phyloP scores from a whole-genome alignment of 768 basidiomycete genomes.

The Harrya chromipes region DNA sequence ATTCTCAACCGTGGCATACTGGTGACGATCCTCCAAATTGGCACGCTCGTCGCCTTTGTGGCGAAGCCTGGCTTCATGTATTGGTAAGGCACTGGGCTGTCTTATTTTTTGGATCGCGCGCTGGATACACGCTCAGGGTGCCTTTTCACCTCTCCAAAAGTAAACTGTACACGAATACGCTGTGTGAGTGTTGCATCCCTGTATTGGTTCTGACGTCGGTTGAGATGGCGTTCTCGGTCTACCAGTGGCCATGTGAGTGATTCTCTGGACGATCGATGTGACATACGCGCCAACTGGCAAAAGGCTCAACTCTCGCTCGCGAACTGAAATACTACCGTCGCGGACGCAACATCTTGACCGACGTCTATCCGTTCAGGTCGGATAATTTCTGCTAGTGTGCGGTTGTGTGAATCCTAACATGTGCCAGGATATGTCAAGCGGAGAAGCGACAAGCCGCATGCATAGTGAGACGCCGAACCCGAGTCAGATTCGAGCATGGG shows the following conservation, averaged over 20 bases:
- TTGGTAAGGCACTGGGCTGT: too few relatives aligned
- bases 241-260: conserved; percentile 4
- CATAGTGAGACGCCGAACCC: neutral
- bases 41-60: neutral
- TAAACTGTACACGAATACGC: neutral
- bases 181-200: neutral
- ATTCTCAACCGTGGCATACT: conserved; percentile 1
- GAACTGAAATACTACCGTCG: neutral
- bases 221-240: neutral
- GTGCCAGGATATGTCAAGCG: neutral
- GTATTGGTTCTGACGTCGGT: neutral
- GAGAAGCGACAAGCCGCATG: neutral
- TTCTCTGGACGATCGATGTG: neutral
- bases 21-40: conserved; percentile 5
- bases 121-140: neutral
- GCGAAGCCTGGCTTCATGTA: neutral
- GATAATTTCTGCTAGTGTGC: neutral
- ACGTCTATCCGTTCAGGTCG: neutral
- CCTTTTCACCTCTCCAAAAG: neutral
- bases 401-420: neutral
- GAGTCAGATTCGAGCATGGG: neutral
- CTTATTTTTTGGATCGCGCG: too few relatives aligned
- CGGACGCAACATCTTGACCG: neutral
- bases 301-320: neutral
- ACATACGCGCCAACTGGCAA: neutral